These are phyloP conservation scores for Colletotrichum filicis DNA, from an alignment of 2,329 filamentous ascomycete genomes.

Conservation along the genomic window DNA sequence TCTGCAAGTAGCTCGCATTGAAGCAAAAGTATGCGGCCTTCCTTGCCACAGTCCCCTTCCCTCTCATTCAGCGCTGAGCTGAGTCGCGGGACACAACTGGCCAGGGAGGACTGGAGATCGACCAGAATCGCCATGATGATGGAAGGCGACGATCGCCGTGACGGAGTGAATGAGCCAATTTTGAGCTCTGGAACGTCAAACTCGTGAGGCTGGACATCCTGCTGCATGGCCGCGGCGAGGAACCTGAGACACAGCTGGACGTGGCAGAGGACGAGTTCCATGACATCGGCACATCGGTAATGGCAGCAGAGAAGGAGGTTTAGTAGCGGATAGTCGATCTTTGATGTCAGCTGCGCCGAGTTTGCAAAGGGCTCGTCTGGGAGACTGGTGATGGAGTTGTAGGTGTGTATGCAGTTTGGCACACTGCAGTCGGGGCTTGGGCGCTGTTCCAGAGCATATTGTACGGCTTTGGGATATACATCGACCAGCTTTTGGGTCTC, in stretches of 20 bases:
- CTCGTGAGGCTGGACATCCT: slow-evolving; percentile 42
- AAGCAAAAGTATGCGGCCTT: slow-evolving; percentile 38
- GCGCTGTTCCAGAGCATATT: slow-evolving; percentile 31
- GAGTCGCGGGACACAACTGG: background rate
- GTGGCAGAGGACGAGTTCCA: slow-evolving; percentile 47
- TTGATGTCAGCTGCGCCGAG: slow-evolving; percentile 9
- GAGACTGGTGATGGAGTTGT: background rate
- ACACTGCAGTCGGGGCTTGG: slow-evolving; percentile 41
- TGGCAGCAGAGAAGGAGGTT: slow-evolving; percentile 52
- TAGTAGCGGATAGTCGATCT: slow-evolving; percentile 48
- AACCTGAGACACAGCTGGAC: slow-evolving; percentile 46
- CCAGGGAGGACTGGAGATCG: slow-evolving; percentile 43
- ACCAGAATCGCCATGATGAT: slow-evolving; percentile 46
- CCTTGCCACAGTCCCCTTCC: slow-evolving; percentile 3
- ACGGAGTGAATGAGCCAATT: slow-evolving; percentile 51
- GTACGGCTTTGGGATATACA: slow-evolving; percentile 47
- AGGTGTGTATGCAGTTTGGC: slow-evolving; percentile 47
- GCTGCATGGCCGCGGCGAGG: slow-evolving; percentile 38
- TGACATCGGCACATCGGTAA: slow-evolving; percentile 47
- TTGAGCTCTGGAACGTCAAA: slow-evolving; percentile 52
- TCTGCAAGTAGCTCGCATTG: slow-evolving; percentile 43
- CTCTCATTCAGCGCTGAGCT: background rate
- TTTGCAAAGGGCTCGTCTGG: slow-evolving; percentile 31
- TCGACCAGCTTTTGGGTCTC: slow-evolving; percentile 47
- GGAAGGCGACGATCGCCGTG: slow-evolving; percentile 44